These are phyloP conservation scores for Globisporangium ultimum DNA, from an alignment of 352 stramenopile genomes.

Conservation along the genomic window DNA sequence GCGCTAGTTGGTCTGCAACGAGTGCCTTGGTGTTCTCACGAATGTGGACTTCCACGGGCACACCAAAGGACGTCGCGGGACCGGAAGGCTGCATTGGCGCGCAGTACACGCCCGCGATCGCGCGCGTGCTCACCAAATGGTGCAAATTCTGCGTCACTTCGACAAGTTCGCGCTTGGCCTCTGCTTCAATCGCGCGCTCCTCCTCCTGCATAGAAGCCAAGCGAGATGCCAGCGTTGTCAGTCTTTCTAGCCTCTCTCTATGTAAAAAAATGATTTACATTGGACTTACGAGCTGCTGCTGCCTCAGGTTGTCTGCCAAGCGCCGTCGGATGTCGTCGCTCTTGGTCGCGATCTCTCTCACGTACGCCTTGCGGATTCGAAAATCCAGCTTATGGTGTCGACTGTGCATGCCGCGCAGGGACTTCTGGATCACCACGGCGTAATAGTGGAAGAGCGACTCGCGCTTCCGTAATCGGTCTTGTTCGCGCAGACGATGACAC, in stretches of 20 bases:
- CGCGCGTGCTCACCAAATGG: slow-evolving; percentile 54
- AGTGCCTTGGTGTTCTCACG: slow-evolving; percentile 43
- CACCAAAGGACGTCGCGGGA: slow-evolving; percentile 43
- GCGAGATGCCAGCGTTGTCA: too few species aligned
- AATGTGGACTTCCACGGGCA: slow-evolving; percentile 63
- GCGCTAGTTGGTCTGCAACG: slow-evolving; percentile 28
- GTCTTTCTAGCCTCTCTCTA: too few species aligned
- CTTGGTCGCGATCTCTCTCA: slow-evolving; percentile 44
- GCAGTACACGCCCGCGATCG: slow-evolving; percentile 61
- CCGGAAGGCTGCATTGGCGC: slow-evolving; percentile 33
- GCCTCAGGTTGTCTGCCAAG: slow-evolving; percentile 35
- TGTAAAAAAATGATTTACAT: not conserved
- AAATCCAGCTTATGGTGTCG: slow-evolving; percentile 50
- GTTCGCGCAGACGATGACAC: slow-evolving; percentile 19
- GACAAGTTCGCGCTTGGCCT: slow-evolving; percentile 38
- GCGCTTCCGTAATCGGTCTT: slow-evolving; percentile 19
- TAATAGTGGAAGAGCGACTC: slow-evolving; percentile 41
- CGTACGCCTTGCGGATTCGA: slow-evolving; percentile 52
- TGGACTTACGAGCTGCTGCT: slow-evolving; percentile 30
- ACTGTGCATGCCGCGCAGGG: slow-evolving; percentile 42
- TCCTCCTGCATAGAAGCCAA: slow-evolving; percentile 22
- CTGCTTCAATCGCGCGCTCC: slow-evolving; percentile 25
- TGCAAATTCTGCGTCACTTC: slow-evolving; percentile 60
- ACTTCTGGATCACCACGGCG: slow-evolving; percentile 54
- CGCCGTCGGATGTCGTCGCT: slow-evolving; percentile 44